Conservation (phyloP, 2,329 filamentous ascomycete species). For the Bimuria novae-zelandiae region DNA sequence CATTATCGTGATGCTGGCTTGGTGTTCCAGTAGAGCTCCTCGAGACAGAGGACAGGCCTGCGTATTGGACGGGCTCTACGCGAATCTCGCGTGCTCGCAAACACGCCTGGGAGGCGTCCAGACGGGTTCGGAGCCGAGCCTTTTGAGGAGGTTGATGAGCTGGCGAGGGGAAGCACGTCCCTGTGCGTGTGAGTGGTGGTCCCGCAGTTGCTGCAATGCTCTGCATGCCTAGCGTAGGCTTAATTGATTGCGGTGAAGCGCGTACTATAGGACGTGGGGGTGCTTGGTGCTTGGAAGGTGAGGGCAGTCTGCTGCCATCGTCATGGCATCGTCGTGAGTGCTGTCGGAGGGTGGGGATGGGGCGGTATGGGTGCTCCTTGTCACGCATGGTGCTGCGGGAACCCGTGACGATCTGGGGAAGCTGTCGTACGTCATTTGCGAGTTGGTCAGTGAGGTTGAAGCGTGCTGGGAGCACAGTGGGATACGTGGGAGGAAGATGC, state of each 20-base stretch:
- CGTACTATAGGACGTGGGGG: not conserved
- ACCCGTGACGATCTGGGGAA: constrained; percentile 21
- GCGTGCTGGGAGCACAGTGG: not conserved
- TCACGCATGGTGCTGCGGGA: constrained; percentile 2
- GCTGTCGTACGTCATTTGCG: constrained; percentile 20
- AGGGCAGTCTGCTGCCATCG: too few species aligned
- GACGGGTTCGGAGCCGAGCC: constrained; percentile 10
- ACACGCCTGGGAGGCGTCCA: too few species aligned
- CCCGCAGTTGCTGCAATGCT: constrained; percentile 13
- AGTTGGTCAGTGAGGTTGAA: constrained; percentile 8
- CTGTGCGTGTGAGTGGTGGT: constrained; percentile 10
- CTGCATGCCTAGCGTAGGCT: not conserved
- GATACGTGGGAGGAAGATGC: constrained; percentile 8
- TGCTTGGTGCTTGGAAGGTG: not conserved
- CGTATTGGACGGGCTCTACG: too few species aligned
- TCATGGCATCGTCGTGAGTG: too few species aligned
- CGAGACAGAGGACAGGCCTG: constrained; percentile 1
- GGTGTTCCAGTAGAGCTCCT: not conserved
- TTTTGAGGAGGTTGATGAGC: constrained; percentile 23
- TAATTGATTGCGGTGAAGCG: constrained; percentile 3
- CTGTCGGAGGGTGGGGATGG: too few species aligned
- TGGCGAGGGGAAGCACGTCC: constrained; percentile 26
- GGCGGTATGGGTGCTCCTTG: not conserved
- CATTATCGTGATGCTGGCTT: not conserved
- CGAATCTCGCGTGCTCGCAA: too few species aligned